Evolutionary conservation across 148 eudicot species (phyloP), one percentile per base, ranked within the genome.

Genomic region (Vaccinium darrowii): DNA sequence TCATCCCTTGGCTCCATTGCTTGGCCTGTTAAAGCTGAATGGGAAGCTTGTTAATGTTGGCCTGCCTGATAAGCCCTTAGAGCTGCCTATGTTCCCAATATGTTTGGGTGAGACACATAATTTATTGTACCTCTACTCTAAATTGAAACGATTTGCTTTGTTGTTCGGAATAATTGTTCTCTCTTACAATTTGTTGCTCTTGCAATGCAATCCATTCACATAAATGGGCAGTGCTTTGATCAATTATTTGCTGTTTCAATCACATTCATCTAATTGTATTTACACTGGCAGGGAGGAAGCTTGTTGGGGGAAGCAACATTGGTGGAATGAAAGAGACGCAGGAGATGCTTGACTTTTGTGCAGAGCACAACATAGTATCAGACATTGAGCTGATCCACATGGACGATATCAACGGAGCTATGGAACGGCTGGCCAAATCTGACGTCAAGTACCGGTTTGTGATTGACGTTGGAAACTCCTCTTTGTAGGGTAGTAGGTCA

Each of bases 311-410:
- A 58, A 91, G 94, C 86, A 84, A 88, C 83, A 84, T 92, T 13
- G 97, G 95, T 43, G 93, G 95, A 69, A 86, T 91, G 51, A 87
- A 91, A 79, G 97, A 94, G 90, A 92, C 91, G 1, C 97, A 92
- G 76, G 95, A 92, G 74, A 92, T 91, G 97, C 87, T 92, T 3
- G 91, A 92, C 60, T 93, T 93, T 75, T 90, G 93, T 3, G 94
- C 89, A 7, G 80, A 88, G 82, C 91, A 94, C 76, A 85, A 84
- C 83, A 90, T 94, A 47, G 81, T 83, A 25, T 88, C 94, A 21
- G 95, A 91, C 23, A 88, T 91, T 76, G 97, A 94, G 86, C 86
- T 92, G 79, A 88, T 92, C 51, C 82, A 78, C 16, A 90, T 91
- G 88, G 91, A 90, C 47, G 56, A 90, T 8, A 78, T 92, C 30